Evolutionary conservation across 306 rosid species (phyloP).

Genomic region (Sicyos baderoa): DNA sequence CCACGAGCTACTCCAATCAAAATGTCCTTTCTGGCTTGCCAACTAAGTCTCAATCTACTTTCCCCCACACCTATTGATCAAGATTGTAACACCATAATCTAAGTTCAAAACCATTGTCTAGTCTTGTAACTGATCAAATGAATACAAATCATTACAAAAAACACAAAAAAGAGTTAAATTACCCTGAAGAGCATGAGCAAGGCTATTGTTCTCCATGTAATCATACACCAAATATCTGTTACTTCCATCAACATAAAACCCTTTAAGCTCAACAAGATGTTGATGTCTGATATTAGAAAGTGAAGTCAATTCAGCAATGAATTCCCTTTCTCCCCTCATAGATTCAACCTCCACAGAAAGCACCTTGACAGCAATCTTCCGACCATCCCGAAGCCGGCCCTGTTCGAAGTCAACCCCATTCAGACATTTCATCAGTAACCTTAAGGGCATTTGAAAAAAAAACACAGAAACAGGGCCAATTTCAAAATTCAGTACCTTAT

Average conservation of each 20-base stretch:
- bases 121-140: not conserved
- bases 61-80: conserved; percentile 44
- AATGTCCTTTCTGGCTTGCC: conserved; percentile 51
- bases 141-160: not conserved
- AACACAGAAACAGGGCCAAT: not conserved
- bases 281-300: conserved; percentile 61
- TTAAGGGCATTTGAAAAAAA: not conserved
- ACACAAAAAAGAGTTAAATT: not conserved
- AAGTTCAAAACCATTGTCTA: not conserved
- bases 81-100: not conserved
- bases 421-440: conserved; percentile 13
- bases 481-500: conserved; percentile 44
- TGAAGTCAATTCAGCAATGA: conserved; percentile 64
- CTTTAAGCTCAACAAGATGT: conserved; percentile 60
- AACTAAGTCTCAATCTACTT: conserved; percentile 46
- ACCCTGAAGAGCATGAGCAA: conserved; percentile 54
- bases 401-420: conserved; percentile 27
- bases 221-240: conserved; percentile 71
- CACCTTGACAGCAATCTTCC: conserved; percentile 64
- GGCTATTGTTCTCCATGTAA: conserved; percentile 85
- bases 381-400: conserved; percentile 64
- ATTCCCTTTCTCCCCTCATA: conserved; percentile 81
- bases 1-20: conserved; percentile 70
- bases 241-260: conserved; percentile 78
- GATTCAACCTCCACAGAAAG: conserved; percentile 66